Conservation (phyloP, 306 rosid genomes). For the Fragaria nilgerrensis region DNA sequence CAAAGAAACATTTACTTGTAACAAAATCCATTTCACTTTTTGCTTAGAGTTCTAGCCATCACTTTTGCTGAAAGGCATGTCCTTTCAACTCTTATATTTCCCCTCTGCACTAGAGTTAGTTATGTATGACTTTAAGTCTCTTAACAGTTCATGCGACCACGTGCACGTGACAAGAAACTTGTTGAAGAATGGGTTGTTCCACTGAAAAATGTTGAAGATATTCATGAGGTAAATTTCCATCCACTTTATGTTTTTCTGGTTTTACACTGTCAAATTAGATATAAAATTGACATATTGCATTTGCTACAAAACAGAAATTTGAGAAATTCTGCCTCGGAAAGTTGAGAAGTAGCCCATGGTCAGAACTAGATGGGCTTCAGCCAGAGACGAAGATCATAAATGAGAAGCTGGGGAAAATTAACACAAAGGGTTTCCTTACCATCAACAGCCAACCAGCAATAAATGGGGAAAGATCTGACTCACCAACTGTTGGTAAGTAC, state of each 20-base stretch:
- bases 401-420: conserved; percentile 71
- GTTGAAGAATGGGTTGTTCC: conserved; percentile 90
- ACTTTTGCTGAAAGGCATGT: neutral
- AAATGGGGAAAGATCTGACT: conserved; percentile 85
- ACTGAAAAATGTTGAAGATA: conserved; percentile 68
- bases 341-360: conserved; percentile 96
- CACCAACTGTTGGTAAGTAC: conserved; percentile 73
- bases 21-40: neutral
- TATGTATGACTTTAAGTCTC: neutral
- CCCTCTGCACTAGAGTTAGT: conserved; percentile 3
- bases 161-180: conserved; percentile 85
- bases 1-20: conserved; percentile 7
- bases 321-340: conserved; percentile 75
- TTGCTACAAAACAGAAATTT: conserved; percentile 63
- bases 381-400: conserved; percentile 86
- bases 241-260: neutral
- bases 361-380: conserved; percentile 93
- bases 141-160: conserved; percentile 90
- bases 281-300: conserved; percentile 17
- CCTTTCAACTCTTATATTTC: neutral
- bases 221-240: conserved; percentile 59
- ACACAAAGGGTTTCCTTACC: conserved; percentile 77
- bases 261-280: conserved; percentile 6
- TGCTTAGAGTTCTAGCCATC: neutral
- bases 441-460: conserved; percentile 98